Evolutionary conservation across 371 early-diverging fungal genomes (phyloP), one percentile per base, ranked within the genome.

Genomic region (Antonospora locustae): DNA sequence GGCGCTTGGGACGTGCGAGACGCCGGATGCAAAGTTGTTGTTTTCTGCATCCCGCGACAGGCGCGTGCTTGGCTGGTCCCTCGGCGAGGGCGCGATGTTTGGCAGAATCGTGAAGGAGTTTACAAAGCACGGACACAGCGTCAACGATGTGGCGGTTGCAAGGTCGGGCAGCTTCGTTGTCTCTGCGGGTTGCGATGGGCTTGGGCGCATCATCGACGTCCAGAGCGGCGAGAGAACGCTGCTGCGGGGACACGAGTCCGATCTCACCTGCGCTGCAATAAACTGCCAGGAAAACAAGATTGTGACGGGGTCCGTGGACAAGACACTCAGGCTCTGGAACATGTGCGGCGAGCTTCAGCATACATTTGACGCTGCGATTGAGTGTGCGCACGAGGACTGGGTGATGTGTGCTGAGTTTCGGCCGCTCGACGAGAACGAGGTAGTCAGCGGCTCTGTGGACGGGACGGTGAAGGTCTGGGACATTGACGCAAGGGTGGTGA

Each of bases 391-490:
- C 17, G 27, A 20, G 5, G 47, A 55, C 14, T 59, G 56, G 58
- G 55, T 72, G 30, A 72, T 58, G 14, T 43, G 43, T 20, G 51
- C 65, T 24, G 58, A 50, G 30, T 67, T 67, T 43, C 51, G 55
- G 29, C 70, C 73, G n/a, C 45, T 39, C 37, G 56, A 55, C 16
- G 37, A 30, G 25, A 60, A 63, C 14, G 4, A 40, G 16, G 27
- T 72, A 34, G 49, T 63, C 23, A 69, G 66, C 28, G 69, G 59
- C 7, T 60, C 56, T 41, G 28, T 40, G 20, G 72, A 72, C 30
- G 72, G 72, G 14, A 55, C 66, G 2, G 50, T 72, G 17, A 69
- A 66, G 22, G 50, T 58, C 11, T 72, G 72, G 72, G 58, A 72
- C 53, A 43, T 69, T 5, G 61, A 68, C 23, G 50, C 53, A 4